Base-by-base conservation (phyloP, 2,329 filamentous ascomycete species). In the Endoconidiophora polonica region DNA sequence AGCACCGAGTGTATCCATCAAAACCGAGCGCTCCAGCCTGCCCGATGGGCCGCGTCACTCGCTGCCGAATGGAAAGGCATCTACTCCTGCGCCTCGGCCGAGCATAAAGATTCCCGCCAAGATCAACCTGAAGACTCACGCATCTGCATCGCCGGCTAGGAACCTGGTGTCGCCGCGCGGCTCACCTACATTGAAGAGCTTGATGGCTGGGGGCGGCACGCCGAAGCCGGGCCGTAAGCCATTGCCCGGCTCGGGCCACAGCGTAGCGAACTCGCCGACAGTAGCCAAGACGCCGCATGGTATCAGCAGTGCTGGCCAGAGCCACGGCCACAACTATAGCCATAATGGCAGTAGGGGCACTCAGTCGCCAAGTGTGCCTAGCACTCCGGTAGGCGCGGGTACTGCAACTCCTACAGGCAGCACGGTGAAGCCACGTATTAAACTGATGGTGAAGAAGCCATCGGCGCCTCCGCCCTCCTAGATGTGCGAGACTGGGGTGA, bases 391-490 rank as follows among this genome's bases (percentile, higher is more conserved):
- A 5, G 47, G 14, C 2, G 18, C 20, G 5, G 42, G 45, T 6
- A 41, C n/a, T 9, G 20, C 23, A 37, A 26, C 26, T 9, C 22
- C 46, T 12, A 38, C 44, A 4, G 49, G 37, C 20, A 43, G 44
- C 29, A 33, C 43, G 14, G 23, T 44, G 14, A 54, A 54, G 42
- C 48, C 52, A 12, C 48, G 52, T 9, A 54, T 54, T 26, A 54
- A 50, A 33, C 29, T 54, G 6, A 54, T 48, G 52, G 16, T 54
- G 23, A 54, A 54, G 44, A 54, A 50, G 44, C 52, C 52, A 37
- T 43, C 46, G 7, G 48, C 29, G 29, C 29, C 29, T 33, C 29
- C 29, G 29, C 29, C 29, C 12, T 33, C 29, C 29, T 33, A 33
- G 29, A 12, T 33, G 29, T 33, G 29, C 29, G 3, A 33, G 29